Base-by-base conservation (phyloP, 176 grass and related monocot species). In the Phoenix roebelenii region DNA sequence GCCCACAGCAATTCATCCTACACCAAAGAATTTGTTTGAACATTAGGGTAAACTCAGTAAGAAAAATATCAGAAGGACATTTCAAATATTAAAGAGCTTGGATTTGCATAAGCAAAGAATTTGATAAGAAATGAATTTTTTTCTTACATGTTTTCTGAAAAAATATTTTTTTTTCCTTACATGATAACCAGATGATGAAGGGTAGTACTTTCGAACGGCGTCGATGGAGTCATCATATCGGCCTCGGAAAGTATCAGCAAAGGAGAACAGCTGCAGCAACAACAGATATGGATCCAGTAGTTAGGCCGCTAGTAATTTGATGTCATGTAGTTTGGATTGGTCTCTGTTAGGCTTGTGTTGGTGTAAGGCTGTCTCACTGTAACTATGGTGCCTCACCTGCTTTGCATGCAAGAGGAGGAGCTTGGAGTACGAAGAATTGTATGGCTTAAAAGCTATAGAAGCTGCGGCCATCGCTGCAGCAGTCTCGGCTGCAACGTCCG, bases 1-100 rank as follows among this genome's bases (percentile, higher is more conserved):
- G 81, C 81, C 93, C 93, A 98, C 9, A 98, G 51, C 59, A 98
- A 69, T 73, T 98, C 87, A 64, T 98, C 93, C 71, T 89, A n/a
- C 58, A 52, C 18, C 52, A 48, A 50, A 58, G 28, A 57, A 20
- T 23, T 28, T 0, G 4, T 28, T 28, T 28, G 25, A 28, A 28
- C 25, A 28, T 28, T 28, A 28, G 25, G 25, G 25, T 28, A 4
- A 4, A 4, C 25, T 28, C 5, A 28, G 25, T 28, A 28, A 28
- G 25, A 4, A 28, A 28, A 28, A 4, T 4, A 28, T 28, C 25
- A 28, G 25, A 28, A 28, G 25, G 4, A 28, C 25, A 28, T 28
- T 28, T 28, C 25, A 28, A 28, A 28, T 28, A 32, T 32, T 7
- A 32, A 32, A 32, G 7, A 32, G 1, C 30, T 7, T 32, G 30